phyloP scores from a whole-genome alignment of 2,329 filamentous ascomycete species.

The Botrytis cinerea region DNA sequence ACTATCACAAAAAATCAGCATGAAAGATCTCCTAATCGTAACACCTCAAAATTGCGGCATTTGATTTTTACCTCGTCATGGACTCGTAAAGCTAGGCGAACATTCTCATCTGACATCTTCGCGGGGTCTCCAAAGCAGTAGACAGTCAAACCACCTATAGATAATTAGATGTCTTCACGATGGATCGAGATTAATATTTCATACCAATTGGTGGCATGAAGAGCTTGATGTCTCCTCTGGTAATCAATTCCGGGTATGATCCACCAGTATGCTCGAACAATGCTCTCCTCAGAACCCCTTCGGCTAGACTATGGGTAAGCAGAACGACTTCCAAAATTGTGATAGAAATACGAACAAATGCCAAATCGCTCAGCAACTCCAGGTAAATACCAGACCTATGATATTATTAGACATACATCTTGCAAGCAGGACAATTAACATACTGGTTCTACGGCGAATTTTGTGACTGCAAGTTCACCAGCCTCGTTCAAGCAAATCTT shows the following conservation, averaged over 20 bases:
- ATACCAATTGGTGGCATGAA: constrained; percentile 92
- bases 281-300: constrained; percentile 80
- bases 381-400: constrained; percentile 74
- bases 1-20: constrained; percentile 49
- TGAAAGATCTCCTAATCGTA: constrained; percentile 20
- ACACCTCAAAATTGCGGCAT: constrained; percentile 20
- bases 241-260: constrained; percentile 95
- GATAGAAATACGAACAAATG: constrained; percentile 50
- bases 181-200: constrained; percentile 67
- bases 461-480: constrained; percentile 91
- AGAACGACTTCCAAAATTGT: constrained; percentile 38
- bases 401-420: constrained; percentile 39
- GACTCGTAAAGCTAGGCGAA: constrained; percentile 78
- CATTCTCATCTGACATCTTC: constrained; percentile 86
- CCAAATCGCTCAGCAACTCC: constrained; percentile 91
- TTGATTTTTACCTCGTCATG: constrained; percentile 57
- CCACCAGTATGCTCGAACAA: constrained; percentile 96
- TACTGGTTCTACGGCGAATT: constrained; percentile 95
- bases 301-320: constrained; percentile 79
- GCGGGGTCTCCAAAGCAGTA: constrained; percentile 96
- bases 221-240: constrained; percentile 88
- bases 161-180: constrained; percentile 23
- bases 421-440: constrained; percentile 66
- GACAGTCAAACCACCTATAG: constrained; percentile 72
- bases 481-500: constrained; percentile 83